Percentiles rank a stretch among this genome's conserved stretches.
Conservation (phyloP, 805 yeast genomes). For the Cyberlindnera euphorbiiphila region DNA sequence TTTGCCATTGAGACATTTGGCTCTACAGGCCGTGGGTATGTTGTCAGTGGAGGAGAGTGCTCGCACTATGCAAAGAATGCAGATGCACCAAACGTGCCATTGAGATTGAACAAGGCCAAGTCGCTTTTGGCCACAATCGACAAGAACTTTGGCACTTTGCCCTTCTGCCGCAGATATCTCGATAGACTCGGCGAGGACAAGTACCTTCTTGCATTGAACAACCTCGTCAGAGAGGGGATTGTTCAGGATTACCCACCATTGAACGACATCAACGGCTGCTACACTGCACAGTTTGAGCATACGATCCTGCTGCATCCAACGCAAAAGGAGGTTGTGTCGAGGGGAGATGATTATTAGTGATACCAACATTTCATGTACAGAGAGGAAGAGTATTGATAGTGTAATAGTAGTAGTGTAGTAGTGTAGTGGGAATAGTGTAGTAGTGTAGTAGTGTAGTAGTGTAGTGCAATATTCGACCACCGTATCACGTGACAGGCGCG, state of each 20-base stretch:
- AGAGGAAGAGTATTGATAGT: too few relatives aligned
- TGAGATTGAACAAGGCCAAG: slow-evolving; percentile 65
- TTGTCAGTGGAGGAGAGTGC: slow-evolving; percentile 81
- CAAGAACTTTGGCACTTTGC: slow-evolving; percentile 85
- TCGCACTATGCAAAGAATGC: slow-evolving; percentile 81
- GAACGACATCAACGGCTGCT: slow-evolving; percentile 75
- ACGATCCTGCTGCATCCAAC: slow-evolving; percentile 88
- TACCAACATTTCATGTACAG: too few relatives aligned
- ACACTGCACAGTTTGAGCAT: slow-evolving; percentile 97
- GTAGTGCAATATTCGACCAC: not conserved
- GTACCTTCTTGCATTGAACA: slow-evolving; percentile 81
- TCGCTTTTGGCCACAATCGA: slow-evolving; percentile 66
- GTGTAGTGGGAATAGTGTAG: too few relatives aligned
- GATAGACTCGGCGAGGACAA: slow-evolving; percentile 91
- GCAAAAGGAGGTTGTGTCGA: slow-evolving; percentile 87
- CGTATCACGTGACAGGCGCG: not conserved
- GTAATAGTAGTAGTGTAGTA: too few relatives aligned
- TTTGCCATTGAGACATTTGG: slow-evolving; percentile 99
- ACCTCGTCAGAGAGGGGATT: slow-evolving; percentile 79
- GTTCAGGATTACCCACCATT: slow-evolving; percentile 94
- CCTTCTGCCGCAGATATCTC: slow-evolving; percentile 93
- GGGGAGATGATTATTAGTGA: slow-evolving; percentile 84
- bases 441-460: too few relatives aligned
- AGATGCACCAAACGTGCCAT: slow-evolving; percentile 46
- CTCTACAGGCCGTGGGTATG: slow-evolving; percentile 92